Base-by-base conservation (phyloP, 257 asterid species). In the Ligustrum vulgare region DNA sequence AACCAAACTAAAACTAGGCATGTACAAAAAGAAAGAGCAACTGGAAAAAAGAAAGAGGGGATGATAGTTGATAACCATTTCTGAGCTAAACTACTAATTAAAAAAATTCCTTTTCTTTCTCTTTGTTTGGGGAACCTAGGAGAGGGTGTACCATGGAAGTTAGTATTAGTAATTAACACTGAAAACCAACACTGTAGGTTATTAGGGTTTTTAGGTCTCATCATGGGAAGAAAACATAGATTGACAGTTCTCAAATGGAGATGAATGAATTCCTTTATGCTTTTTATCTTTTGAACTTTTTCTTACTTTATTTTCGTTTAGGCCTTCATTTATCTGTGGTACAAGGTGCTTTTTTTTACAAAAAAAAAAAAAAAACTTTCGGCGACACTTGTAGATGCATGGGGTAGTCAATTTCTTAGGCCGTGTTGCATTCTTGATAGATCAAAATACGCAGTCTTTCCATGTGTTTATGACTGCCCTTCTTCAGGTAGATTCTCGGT, bases 391-490 rank as follows among this genome's bases (percentile, higher is more conserved):
- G 80, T 91, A 94, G 98, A 90, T 92, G 97, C 92, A 88, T 79
- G 98, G 98, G 41, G 97, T 89, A 6, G 97, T 94, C 54, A 89
- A 72, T 79, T 92, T 92, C 89, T 94, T 91, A 58, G 97, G 98
- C 51, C 91, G 98, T 49, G 39, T 94, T 60, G 91, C 98, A 64
- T 82, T 94, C 81, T 73, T 94, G 86, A 88, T 91, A 8, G 98
- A 94, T 91, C 98, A 94, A 82, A 94, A 94, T 78, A 92, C 98
- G 31, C 98, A 94, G 83, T 98, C 98, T 15, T 92, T 94, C 81
- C 98, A 94, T 74, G 84, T 92, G 98, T 92, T 94, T 80, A 90
- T 92, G 93, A 58, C 87, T 34, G 93, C 96, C 78, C 92, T 91
- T 79, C 96, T 93, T 82, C 97, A 91, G 98, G 98, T 93, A 87